These are phyloP conservation scores for Oropetium thomaeum DNA, from an alignment of 176 grass and related monocot species.

Conservation along the genomic window DNA sequence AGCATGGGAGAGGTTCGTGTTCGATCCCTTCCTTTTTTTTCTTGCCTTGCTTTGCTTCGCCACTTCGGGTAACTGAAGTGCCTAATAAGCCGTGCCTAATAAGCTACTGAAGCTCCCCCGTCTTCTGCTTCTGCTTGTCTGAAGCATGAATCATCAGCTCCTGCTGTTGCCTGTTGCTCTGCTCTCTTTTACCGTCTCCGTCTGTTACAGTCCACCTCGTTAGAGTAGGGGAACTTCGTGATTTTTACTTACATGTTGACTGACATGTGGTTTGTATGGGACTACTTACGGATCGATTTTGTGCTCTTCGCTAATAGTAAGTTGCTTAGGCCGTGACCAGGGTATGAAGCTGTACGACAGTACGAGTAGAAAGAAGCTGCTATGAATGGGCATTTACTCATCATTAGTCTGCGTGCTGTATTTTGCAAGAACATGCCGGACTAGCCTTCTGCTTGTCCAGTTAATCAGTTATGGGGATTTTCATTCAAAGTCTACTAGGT, in stretches of 20 bases:
- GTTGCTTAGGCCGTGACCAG: too few relatives aligned
- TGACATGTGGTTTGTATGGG: not conserved
- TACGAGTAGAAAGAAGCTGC: too few relatives aligned
- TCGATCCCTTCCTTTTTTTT: not conserved
- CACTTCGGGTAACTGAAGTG: not conserved
- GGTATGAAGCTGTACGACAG: too few relatives aligned
- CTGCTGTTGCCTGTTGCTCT: not conserved
- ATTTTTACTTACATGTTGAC: not conserved
- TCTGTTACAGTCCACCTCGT: not conserved
- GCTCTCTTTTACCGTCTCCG: not conserved
- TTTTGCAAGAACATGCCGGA: too few relatives aligned
- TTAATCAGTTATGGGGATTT: not conserved
- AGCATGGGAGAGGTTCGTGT: conserved; percentile 20
- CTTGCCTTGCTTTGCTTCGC: not conserved
- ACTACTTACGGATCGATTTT: not conserved
- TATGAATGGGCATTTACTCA: too few relatives aligned
- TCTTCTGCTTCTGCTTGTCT: not conserved
- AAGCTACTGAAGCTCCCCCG: not conserved
- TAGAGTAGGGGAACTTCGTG: not conserved
- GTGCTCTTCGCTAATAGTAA: too few relatives aligned
- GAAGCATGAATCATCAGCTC: not conserved
- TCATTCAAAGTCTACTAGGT: too few relatives aligned
- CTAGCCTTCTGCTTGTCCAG: not conserved
- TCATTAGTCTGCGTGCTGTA: too few relatives aligned
- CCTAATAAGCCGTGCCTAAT: too few relatives aligned